Conservation (phyloP, 306 rosid species). For the Rosa chinensis region DNA sequence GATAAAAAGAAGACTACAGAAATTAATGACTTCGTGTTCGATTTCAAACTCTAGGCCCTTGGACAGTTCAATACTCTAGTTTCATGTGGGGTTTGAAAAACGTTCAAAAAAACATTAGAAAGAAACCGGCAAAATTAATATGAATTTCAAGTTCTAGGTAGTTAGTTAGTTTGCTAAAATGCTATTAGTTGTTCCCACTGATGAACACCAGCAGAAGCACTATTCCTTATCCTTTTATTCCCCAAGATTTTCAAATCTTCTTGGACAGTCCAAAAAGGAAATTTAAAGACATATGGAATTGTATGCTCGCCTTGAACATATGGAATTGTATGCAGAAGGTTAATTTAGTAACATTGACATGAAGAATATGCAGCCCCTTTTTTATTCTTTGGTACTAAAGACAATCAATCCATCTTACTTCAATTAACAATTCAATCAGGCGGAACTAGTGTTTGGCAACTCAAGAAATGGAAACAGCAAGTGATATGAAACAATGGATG, state of each 20-base stretch:
- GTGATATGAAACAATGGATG: not conserved
- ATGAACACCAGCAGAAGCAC: not conserved
- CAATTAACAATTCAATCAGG: not conserved
- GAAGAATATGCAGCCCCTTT: not conserved
- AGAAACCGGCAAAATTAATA: not conserved
- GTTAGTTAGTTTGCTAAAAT: not conserved
- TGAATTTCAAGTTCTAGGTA: not conserved
- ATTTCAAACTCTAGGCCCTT: not conserved
- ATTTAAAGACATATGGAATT: no score
- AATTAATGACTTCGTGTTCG: not conserved
- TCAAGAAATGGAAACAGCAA: slow-evolving; percentile 1
- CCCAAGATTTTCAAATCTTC: not conserved
- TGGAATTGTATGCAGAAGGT: not conserved
- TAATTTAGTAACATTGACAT: not conserved
- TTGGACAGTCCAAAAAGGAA: not conserved
- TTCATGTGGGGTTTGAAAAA: slow-evolving; percentile 1
- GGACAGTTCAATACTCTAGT: not conserved
- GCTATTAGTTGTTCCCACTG: not conserved
- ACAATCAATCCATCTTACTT: not conserved
- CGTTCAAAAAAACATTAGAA: not conserved
- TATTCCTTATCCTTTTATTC: not conserved
- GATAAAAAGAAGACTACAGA: not conserved
- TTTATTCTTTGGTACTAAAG: not conserved
- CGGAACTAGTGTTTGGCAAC: not conserved
- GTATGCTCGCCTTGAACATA: not conserved